phyloP scores from a whole-genome alignment of 2,329 filamentous ascomycete species.

The Coniella vitis region DNA sequence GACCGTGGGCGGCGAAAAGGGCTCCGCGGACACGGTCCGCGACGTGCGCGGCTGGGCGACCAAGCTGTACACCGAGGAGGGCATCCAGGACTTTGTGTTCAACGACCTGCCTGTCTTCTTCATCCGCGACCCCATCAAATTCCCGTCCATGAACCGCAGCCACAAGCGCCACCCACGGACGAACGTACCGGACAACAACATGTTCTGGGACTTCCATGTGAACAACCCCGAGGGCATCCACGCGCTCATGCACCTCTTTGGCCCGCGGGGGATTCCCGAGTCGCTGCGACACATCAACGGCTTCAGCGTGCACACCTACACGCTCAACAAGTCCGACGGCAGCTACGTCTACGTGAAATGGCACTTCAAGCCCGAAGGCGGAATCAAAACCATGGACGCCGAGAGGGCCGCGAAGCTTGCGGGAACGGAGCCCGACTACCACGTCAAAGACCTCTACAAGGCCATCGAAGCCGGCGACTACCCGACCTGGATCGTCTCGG shows the following conservation, averaged over 20 bases:
- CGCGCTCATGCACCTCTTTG: conserved; percentile 60
- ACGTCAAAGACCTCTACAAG: conserved; percentile 58
- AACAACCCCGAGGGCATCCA: conserved; percentile 57
- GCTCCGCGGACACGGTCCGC: conserved; percentile 69
- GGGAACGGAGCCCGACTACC: conserved; percentile 53
- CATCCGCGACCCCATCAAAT: conserved; percentile 66
- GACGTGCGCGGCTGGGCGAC: conserved; percentile 66
- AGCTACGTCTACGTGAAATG: conserved; percentile 60
- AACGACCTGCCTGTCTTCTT: conserved; percentile 78
- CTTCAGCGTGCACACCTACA: conserved; percentile 61
- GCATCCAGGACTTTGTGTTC: conserved; percentile 69
- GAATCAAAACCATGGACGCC: conserved; percentile 52
- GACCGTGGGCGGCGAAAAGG: conserved; percentile 65
- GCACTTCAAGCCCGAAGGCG: conserved; percentile 57
- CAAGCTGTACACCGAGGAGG: conserved; percentile 69
- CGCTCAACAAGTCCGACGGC: conserved; percentile 59
- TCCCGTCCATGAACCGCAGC: conserved; percentile 69
- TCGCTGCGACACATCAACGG: conserved; percentile 62
- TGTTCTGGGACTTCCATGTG: conserved; percentile 53
- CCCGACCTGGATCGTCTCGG: conserved; percentile 57
- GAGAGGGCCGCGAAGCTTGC: conserved; percentile 49
- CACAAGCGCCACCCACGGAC: conserved; percentile 71
- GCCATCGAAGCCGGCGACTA: conserved; percentile 54
- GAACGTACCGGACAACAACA: conserved; percentile 62
- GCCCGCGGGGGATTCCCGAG: conserved; percentile 58